A percentile compares a stretch with the other conserved stretches of the same genome.
Conservation (phyloP, 1,284 basidiomycete genomes). For the Trichosporon ovoides region DNA sequence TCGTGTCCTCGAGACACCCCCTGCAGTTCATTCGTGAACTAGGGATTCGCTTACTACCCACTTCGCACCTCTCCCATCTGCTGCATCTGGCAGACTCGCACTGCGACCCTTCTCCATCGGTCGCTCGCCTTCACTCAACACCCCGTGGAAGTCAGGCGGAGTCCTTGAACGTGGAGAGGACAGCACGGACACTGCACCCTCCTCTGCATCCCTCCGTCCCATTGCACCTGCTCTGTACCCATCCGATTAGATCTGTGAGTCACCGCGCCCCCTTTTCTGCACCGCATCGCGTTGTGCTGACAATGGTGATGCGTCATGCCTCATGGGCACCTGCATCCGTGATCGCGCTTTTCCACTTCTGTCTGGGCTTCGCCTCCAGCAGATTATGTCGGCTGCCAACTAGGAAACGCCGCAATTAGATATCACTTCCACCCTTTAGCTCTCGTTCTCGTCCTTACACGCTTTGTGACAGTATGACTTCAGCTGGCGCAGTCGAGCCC, state of each 20-base stretch:
- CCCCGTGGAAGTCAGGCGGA: background rate
- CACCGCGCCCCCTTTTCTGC: background rate
- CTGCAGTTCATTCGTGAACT: slow-evolving; percentile 7
- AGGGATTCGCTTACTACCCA: background rate
- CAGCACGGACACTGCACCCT: background rate
- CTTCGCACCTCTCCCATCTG: background rate
- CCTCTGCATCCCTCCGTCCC: background rate
- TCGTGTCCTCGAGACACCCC: slow-evolving; percentile 1
- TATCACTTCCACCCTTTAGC: background rate
- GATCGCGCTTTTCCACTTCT: background rate
- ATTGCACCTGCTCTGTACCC: background rate
- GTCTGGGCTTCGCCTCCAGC: background rate
- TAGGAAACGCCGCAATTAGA: background rate
- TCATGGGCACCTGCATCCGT: background rate
- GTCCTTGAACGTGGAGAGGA: background rate
- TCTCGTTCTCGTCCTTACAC: background rate
- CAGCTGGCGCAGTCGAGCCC: background rate
- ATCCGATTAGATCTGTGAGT: background rate
- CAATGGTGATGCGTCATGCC: background rate
- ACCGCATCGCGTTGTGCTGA: background rate
- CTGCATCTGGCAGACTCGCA: too few relatives aligned
- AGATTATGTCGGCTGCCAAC: slow-evolving; percentile 5
- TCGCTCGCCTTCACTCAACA: background rate
- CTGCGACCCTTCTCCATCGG: background rate
- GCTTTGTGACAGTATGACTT: background rate